Conservation (phyloP, 83 land plant species). For the Picea abies region DNA sequence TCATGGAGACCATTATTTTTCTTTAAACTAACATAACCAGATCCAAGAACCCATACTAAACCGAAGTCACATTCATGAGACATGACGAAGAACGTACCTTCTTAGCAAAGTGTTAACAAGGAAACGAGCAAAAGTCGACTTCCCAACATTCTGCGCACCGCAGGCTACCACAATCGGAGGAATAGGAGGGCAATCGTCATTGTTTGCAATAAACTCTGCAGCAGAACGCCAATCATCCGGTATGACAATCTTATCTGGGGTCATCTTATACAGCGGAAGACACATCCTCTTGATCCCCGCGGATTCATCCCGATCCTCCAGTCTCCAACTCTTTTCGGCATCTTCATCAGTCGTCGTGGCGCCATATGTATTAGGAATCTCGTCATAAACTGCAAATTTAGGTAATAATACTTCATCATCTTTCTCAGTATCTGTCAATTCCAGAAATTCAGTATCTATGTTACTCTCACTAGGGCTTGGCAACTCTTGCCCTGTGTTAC, state of each 20-base stretch:
- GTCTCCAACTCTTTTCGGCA: too few relatives aligned
- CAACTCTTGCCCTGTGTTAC: too few relatives aligned
- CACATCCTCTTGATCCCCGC: slow-evolving; percentile 14
- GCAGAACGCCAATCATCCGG: slow-evolving; percentile 59
- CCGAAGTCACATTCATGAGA: background rate
- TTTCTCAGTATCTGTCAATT: too few relatives aligned
- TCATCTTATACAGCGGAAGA: slow-evolving; percentile 1
- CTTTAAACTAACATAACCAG: background rate
- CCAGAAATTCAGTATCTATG: too few relatives aligned
- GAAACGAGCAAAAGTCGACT: slow-evolving; percentile 88
- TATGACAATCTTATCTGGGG: slow-evolving; percentile 20
- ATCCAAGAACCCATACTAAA: background rate
- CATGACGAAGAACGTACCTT: slow-evolving; percentile 33
- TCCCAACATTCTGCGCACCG: slow-evolving; percentile 90
- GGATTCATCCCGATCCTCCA: slow-evolving; percentile 1
- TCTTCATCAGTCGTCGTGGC: too few relatives aligned
- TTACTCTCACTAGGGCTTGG: too few relatives aligned
- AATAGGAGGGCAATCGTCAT: slow-evolving; percentile 18
- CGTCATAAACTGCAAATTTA: too few relatives aligned
- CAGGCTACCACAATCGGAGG: slow-evolving; percentile 62
- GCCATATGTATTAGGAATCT: too few relatives aligned
- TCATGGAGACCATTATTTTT: background rate
- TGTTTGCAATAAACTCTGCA: slow-evolving; percentile 37
- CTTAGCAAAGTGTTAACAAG: slow-evolving; percentile 75
- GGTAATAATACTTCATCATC: too few relatives aligned